Evolutionary conservation across 2,329 filamentous ascomycete species (phyloP), one percentile per base, ranked within the genome.

Genomic region (Aspergillus neotritici): DNA sequence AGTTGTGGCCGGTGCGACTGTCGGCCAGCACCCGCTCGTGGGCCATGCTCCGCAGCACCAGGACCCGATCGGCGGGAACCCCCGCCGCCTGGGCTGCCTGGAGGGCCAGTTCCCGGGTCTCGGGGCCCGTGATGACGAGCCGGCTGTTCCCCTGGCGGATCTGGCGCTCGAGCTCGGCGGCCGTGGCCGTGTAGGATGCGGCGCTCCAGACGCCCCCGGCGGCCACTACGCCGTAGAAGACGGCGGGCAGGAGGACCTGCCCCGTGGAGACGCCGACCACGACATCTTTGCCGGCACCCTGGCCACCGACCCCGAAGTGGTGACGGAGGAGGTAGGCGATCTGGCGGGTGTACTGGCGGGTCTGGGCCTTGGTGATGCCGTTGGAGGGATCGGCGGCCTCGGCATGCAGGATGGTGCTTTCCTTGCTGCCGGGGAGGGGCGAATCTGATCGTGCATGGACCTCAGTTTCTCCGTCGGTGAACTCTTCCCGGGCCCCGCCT

Each of bases 311-410:
- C 21, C 41, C 47, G 14, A 50, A 47, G 12, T 47, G 34, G n/a
- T 41, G 32, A 28, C 47, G 44, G 16, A 50, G 37, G 34, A 44
- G 25, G 36, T 50, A 47, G 14, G 47, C 47, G 10, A 50, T 47
- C 30, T 50, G 47, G n/a, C 44, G 47, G 15, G 41, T 44, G 10
- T 42, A 37, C 8, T 36, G 41, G n/a, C 47, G 41, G n/a, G 47
- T 31, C 28, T 50, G 44, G 7, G 47, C 41, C 38, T 50, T 50
- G 34, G 47, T 50, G 30, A 42, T 40, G 9, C 44, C 38, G 17
- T 50, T 50, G n/a, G 47, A 44, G 6, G 44, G 44, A 16, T 50
- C 44, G 17, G 47, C 47, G 3, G 47, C 47, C 34, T 50, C 47
- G 7, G 44, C 44, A 12, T 50, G 47, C 9, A 50, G 41, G 3